Evolutionary conservation across 768 basidiomycete species (phyloP).

Genomic region (Collybia mongolica): DNA sequence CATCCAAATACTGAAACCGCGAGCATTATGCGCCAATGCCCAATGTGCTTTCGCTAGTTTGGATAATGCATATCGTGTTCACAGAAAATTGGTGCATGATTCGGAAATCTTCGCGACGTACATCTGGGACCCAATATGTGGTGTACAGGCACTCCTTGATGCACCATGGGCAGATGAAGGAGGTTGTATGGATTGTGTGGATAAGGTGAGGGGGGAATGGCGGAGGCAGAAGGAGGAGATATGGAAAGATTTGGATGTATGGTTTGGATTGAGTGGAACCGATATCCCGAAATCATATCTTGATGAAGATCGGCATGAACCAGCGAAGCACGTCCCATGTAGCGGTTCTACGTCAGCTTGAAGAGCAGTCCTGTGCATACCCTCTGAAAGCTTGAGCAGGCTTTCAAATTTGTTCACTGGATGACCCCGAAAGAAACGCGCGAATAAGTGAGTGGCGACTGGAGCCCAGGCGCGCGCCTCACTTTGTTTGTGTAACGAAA

Average conservation of each 20-base stretch:
- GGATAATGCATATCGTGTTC: neutral
- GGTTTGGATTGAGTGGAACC: slow-evolving; percentile 16
- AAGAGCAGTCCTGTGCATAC: too few species aligned
- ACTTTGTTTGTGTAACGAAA: too few species aligned
- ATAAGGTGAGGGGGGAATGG: slow-evolving; percentile 26
- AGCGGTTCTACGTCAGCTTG: too few species aligned
- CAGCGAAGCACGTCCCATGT: too few species aligned
- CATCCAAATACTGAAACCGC: neutral
- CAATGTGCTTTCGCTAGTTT: neutral
- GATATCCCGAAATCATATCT: too few species aligned
- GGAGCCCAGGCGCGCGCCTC: too few species aligned
- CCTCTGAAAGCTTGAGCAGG: too few species aligned
- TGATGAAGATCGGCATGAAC: too few species aligned
- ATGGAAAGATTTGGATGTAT: slow-evolving; percentile 27
- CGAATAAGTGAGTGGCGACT: too few species aligned
- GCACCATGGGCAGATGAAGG: slow-evolving; percentile 25
- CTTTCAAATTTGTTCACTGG: too few species aligned
- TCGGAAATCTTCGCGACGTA: slow-evolving; percentile 24
- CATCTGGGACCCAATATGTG: slow-evolving; percentile 32
- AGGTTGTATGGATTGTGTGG: slow-evolving; percentile 33
- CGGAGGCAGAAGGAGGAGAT: slow-evolving; percentile 21
- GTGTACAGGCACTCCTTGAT: slow-evolving; percentile 27
- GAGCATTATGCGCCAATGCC: neutral
- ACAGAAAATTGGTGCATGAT: slow-evolving; percentile 16
- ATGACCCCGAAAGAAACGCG: too few species aligned